Percentiles rank a stretch among this genome's conserved stretches.
phyloP scores from a whole-genome alignment of 768 basidiomycete species.

The Tricholomella constricta region DNA sequence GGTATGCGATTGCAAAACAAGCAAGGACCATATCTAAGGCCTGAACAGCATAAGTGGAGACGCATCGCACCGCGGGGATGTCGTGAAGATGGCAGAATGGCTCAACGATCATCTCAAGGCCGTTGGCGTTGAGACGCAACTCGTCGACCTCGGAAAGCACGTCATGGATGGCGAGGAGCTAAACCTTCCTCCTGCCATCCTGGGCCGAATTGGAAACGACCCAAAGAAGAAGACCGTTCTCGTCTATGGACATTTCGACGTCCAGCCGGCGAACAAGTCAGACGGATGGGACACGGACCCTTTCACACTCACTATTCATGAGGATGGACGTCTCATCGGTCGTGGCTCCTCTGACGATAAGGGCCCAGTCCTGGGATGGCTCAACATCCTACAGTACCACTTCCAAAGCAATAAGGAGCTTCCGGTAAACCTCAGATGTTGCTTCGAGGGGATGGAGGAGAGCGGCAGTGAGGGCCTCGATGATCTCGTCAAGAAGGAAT shows the following conservation, averaged over 20 bases:
- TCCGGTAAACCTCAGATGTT: conserved; percentile 88
- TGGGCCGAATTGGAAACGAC: conserved; percentile 82
- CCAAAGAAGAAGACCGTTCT: conserved; percentile 91
- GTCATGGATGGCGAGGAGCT: conserved; percentile 64
- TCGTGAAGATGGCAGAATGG: conserved; percentile 86
- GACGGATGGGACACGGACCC: conserved; percentile 93
- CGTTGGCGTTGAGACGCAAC: conserved; percentile 78
- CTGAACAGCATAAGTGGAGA: conserved; percentile 66
- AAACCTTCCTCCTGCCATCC: conserved; percentile 78
- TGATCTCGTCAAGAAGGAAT: conserved; percentile 78
- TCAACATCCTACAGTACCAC: conserved; percentile 89
- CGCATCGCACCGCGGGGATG: conserved; percentile 68
- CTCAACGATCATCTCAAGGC: conserved; percentile 70
- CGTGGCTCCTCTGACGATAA: conserved; percentile 92
- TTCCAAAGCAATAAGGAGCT: conserved; percentile 62
- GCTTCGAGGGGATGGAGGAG: conserved; percentile 99
- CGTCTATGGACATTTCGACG: conserved; percentile 94
- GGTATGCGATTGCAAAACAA: conserved; percentile 35
- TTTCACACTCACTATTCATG: conserved; percentile 62
- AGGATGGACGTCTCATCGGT: conserved; percentile 68
- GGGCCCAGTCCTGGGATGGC: conserved; percentile 86
- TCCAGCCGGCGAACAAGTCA: conserved; percentile 68
- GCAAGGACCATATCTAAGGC: background rate
- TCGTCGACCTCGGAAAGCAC: conserved; percentile 79
- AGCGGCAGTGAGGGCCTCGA: conserved; percentile 90